Base-by-base conservation (phyloP, 768 basidiomycete genomes). In the Leccinum longicurvipes region DNA sequence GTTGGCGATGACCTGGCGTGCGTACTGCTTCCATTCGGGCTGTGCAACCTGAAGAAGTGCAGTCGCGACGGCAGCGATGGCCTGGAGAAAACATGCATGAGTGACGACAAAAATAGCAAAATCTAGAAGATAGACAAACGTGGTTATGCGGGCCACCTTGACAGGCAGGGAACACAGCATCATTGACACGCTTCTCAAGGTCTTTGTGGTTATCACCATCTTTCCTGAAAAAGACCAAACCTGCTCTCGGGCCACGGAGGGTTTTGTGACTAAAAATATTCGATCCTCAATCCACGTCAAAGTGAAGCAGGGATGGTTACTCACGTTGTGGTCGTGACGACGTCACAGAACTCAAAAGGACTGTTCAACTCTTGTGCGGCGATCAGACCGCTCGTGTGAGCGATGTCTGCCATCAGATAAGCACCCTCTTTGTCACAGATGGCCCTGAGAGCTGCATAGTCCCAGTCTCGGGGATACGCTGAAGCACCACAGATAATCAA, bases 71-170 rank as follows among this genome's bases (percentile, higher is more conserved):
- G 85, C 93, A 41, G 96, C 96, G 58, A 99, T 98, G 61, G 96
- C 93, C 89, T 93, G 60, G 17, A 41, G 17, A 17, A 23, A 50
- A 44, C 10, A 15, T 21, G 24, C 10, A 15, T 21, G 24, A 21
- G n/a, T 57, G 41, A 24, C 24, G 21, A 50, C 27, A 39, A 50
- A 41, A n/a, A 54, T 36, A 28, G 23, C 41, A 56, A 41, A 3
- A 24, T 14, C 21, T 8, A 19, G 44, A 24, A 31, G 47, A 47
- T 27, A 53, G 48, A 72, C 84, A 54, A 54, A 91, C 90, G 77
- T 99, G 94, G 79, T 98, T 98, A 80, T 98, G 97, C 44, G 96
- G 97, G 48, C 96, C 97, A 74, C 97, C 97, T 77, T 98, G 97
- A 82, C 97, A 98, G 32, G 97, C 96, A 55, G 97, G 97, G 86